Evolutionary conservation across 139 green algal genomes (phyloP).

Genomic region (Pleodorina starrii): DNA sequence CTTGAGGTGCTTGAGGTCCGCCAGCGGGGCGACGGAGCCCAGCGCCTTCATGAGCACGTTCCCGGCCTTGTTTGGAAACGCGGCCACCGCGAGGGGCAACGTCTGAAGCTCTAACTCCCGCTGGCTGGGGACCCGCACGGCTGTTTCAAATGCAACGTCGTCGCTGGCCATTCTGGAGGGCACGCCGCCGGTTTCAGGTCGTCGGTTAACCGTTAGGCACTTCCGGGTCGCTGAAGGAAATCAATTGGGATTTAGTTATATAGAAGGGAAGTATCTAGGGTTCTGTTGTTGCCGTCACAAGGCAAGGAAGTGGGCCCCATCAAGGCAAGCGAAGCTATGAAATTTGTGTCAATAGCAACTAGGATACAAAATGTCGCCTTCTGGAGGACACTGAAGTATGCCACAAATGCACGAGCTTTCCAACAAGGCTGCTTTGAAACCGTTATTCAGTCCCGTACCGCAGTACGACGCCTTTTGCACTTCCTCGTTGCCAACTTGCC

Average conservation of each 20-base stretch:
- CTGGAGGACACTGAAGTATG: too few species aligned
- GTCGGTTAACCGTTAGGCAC: not conserved
- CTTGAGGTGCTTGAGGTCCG: slow-evolving; percentile 75
- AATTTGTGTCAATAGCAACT: too few species aligned
- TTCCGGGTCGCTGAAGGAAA: too few species aligned
- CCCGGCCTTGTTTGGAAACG: slow-evolving; percentile 46
- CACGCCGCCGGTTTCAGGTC: not conserved
- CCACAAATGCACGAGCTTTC: too few species aligned
- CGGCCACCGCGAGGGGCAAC: slow-evolving; percentile 38
- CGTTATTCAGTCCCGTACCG: too few species aligned
- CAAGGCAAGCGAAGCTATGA: too few species aligned
- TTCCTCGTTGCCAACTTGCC: not conserved
- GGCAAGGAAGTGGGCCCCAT: not conserved
- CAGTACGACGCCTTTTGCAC: too few species aligned
- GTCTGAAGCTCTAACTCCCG: slow-evolving; percentile 45
- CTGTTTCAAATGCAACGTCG: slow-evolving; percentile 39
- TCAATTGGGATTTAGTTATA: too few species aligned
- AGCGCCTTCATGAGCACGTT: slow-evolving; percentile 65
- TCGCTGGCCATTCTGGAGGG: not conserved
- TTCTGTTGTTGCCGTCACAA: not conserved
- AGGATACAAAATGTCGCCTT: too few species aligned
- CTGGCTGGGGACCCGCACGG: slow-evolving; percentile 52
- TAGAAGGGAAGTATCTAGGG: too few species aligned
- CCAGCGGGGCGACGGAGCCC: slow-evolving; percentile 50
- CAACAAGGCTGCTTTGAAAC: too few species aligned